Conservation (phyloP, 1,139 yeast genomes). For the Suhomyces chickasaworum region DNA sequence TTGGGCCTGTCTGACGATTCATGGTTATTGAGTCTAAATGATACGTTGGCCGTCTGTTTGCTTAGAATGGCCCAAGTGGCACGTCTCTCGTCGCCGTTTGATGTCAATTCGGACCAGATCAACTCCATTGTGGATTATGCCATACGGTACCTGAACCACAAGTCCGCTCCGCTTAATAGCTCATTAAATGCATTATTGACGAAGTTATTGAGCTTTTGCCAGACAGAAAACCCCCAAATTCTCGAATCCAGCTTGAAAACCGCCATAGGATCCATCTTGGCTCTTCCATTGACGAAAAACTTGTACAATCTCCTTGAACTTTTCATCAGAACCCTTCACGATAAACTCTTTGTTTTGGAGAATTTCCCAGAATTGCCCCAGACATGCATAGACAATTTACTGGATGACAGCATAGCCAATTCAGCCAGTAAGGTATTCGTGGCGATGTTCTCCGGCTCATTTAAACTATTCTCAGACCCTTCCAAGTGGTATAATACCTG, state of each 20-base stretch:
- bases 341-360: slow-evolving; percentile 43
- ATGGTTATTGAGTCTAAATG: slow-evolving; percentile 43
- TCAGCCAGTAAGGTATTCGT: slow-evolving; percentile 65
- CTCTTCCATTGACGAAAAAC: slow-evolving; percentile 51
- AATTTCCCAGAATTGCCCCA: slow-evolving; percentile 47
- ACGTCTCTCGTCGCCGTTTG: slow-evolving; percentile 8
- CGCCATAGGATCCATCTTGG: not conserved
- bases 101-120: slow-evolving; percentile 8
- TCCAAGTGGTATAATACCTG: slow-evolving; percentile 56
- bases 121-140: slow-evolving; percentile 50
- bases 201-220: slow-evolving; percentile 49
- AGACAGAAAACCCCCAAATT: slow-evolving; percentile 14
- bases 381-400: slow-evolving; percentile 51
- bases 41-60: slow-evolving; percentile 65
- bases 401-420: slow-evolving; percentile 64
- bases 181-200: slow-evolving; percentile 61
- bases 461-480: slow-evolving; percentile 16
- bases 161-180: slow-evolving; percentile 70
- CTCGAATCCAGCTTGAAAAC: slow-evolving; percentile 1
- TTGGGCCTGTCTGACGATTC: slow-evolving; percentile 17
- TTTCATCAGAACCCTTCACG: slow-evolving; percentile 41
- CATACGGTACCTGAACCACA: slow-evolving; percentile 68
- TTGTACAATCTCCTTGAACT: slow-evolving; percentile 61
- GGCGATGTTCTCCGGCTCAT: slow-evolving; percentile 39
- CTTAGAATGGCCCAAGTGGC: slow-evolving; percentile 49